These are phyloP conservation scores for Gossypium stocksii DNA, from an alignment of 345 rosid species.

Conservation along the genomic window DNA sequence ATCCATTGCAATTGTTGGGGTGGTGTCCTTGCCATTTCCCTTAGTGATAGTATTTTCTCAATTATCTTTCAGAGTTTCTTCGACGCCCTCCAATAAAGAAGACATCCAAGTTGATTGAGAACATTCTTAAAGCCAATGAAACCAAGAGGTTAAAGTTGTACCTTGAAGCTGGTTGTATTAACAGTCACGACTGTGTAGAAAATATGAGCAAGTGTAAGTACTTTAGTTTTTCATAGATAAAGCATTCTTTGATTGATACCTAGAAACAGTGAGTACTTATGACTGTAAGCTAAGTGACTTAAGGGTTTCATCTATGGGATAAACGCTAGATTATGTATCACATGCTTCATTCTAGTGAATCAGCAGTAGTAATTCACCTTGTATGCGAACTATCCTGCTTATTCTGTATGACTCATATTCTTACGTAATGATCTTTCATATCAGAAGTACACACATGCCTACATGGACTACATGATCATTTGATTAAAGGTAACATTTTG, in stretches of 20 bases:
- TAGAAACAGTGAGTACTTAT: neutral
- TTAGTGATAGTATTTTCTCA: neutral
- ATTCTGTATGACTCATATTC: neutral
- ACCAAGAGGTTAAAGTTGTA: neutral
- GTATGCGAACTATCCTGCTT: neutral
- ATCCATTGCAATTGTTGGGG: neutral
- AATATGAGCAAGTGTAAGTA: constrained; percentile 5
- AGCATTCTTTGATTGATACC: neutral
- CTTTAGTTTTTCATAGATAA: neutral
- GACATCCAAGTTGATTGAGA: neutral
- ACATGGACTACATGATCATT: constrained; percentile 1
- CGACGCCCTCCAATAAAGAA: neutral
- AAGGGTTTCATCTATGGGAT: neutral
- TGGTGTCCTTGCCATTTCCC: neutral
- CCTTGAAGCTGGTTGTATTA: constrained; percentile 3
- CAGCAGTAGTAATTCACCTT: neutral
- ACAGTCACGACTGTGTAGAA: neutral
- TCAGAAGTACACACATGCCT: neutral
- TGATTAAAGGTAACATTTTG: neutral
- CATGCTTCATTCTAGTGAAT: neutral
- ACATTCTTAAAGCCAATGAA: constrained; percentile 3
- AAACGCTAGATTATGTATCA: neutral
- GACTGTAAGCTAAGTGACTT: neutral
- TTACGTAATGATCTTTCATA: neutral
- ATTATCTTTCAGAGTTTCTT: neutral